Evolutionary conservation across 179 eudicot species (phyloP).

Genomic region (Vitellaria paradoxa): DNA sequence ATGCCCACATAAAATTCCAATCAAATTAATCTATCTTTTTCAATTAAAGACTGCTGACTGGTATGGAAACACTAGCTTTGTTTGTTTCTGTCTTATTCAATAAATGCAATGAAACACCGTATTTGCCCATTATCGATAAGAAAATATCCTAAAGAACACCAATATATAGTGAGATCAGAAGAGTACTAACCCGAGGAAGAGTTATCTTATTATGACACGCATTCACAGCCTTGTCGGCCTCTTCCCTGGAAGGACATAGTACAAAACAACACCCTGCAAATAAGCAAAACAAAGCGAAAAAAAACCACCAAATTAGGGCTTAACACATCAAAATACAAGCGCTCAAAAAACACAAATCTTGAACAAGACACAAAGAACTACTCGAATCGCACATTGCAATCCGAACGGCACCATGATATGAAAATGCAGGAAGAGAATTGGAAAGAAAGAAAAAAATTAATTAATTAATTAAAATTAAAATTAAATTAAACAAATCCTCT

Average conservation of each 20-base stretch:
- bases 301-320: slow-evolving; percentile 25
- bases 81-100: not conserved
- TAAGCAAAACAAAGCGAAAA: not conserved
- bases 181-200: slow-evolving; percentile 72
- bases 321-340: not conserved
- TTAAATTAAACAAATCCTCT: no score
- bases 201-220: slow-evolving; percentile 84
- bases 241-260: slow-evolving; percentile 79
- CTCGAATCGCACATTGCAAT: slow-evolving; percentile 32
- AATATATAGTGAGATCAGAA: slow-evolving; percentile 13
- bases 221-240: slow-evolving; percentile 81
- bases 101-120: not conserved
- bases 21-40: not conserved
- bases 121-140: not conserved
- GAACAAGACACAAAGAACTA: slow-evolving; percentile 12
- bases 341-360: slow-evolving; percentile 23
- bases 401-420: not conserved
- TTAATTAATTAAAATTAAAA: no score
- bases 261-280: slow-evolving; percentile 85
- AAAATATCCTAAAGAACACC: not conserved
- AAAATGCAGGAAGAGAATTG: not conserved
- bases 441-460: not conserved
- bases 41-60: not conserved
- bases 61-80: not conserved
- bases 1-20: not conserved